These are phyloP conservation scores for Vairimorpha ceranae DNA, from an alignment of 371 early-diverging fungal genomes.

Conservation along the genomic window DNA sequence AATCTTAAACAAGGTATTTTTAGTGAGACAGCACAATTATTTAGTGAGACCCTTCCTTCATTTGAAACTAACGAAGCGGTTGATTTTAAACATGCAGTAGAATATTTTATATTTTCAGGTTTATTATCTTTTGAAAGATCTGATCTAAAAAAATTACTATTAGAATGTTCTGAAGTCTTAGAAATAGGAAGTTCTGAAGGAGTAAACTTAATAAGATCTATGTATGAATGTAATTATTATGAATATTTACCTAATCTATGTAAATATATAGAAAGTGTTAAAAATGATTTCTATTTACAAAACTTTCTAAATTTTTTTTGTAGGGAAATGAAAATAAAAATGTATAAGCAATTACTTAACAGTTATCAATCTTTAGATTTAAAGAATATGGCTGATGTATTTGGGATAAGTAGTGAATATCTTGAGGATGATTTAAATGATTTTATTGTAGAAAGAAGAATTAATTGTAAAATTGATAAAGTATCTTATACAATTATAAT, in stretches of 20 bases:
- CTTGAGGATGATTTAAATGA: conserved; percentile 73
- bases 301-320: conserved; percentile 69
- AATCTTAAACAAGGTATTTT: conserved; percentile 83
- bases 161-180: conserved; percentile 76
- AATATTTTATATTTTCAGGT: conserved; percentile 79
- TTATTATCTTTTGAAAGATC: conserved; percentile 77
- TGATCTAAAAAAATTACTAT: conserved; percentile 80
- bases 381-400: conserved; percentile 84
- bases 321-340: conserved; percentile 89
- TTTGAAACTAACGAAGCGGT: conserved; percentile 90
- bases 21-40: conserved; percentile 75
- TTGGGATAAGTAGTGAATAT: conserved; percentile 79
- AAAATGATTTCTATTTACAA: conserved; percentile 65
- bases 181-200: conserved; percentile 81
- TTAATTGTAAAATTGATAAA: conserved; percentile 95
- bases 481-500: conserved; percentile 90
- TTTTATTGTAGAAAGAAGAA: conserved; percentile 85
- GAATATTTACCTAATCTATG: conserved; percentile 75
- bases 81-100: conserved; percentile 88
- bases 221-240: conserved; percentile 83
- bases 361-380: conserved; percentile 87
- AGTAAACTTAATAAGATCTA: conserved; percentile 71
- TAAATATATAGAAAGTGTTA: conserved; percentile 52
- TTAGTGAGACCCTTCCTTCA: conserved; percentile 85
- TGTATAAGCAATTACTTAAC: conserved; percentile 87